Percentiles rank a stretch among this genome's conserved stretches.
Conservation (phyloP, 495 filamentous ascomycete genomes). For the Penicillium parvum region DNA sequence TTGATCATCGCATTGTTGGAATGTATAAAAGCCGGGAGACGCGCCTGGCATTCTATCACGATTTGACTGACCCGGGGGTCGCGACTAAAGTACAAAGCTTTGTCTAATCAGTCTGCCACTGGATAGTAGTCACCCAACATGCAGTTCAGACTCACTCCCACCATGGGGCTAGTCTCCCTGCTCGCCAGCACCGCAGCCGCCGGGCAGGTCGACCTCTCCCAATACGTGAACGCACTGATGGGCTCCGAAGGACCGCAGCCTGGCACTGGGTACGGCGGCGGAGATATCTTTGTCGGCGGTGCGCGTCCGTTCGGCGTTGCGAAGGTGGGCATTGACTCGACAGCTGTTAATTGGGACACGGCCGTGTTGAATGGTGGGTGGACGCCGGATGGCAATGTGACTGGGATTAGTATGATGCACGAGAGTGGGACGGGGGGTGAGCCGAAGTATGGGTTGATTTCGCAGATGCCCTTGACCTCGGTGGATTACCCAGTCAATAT, state of each 20-base stretch:
- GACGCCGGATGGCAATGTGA: slow-evolving; percentile 54
- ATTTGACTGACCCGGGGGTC: not conserved
- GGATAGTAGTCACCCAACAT: too few relatives aligned
- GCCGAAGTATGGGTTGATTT: slow-evolving; percentile 64
- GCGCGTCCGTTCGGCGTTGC: slow-evolving; percentile 61
- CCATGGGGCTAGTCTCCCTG: not conserved
- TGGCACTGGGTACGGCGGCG: slow-evolving; percentile 42
- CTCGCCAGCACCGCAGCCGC: slow-evolving; percentile 2
- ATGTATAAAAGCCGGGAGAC: slow-evolving; percentile 5
- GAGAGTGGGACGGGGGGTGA: slow-evolving; percentile 66
- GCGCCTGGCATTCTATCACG: not conserved
- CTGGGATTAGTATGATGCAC: slow-evolving; percentile 64
- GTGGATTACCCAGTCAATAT: slow-evolving; percentile 34
- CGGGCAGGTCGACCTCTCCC: slow-evolving; percentile 33
- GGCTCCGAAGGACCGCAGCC: slow-evolving; percentile 32
- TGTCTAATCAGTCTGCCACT: too few relatives aligned
- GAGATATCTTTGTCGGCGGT: slow-evolving; percentile 66
- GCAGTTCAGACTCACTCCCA: not conserved
- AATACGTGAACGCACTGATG: slow-evolving; percentile 44
- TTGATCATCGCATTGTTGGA: too few relatives aligned
- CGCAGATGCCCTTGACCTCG: slow-evolving; percentile 54
- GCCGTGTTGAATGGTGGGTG: slow-evolving; percentile 52
- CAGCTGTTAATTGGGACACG: slow-evolving; percentile 48
- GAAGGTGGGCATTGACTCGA: slow-evolving; percentile 62
- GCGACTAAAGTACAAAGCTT: too few relatives aligned